These are phyloP conservation scores for Phytophthora sp. DNA, from an alignment of 352 stramenopile species.

Conservation along the genomic window DNA sequence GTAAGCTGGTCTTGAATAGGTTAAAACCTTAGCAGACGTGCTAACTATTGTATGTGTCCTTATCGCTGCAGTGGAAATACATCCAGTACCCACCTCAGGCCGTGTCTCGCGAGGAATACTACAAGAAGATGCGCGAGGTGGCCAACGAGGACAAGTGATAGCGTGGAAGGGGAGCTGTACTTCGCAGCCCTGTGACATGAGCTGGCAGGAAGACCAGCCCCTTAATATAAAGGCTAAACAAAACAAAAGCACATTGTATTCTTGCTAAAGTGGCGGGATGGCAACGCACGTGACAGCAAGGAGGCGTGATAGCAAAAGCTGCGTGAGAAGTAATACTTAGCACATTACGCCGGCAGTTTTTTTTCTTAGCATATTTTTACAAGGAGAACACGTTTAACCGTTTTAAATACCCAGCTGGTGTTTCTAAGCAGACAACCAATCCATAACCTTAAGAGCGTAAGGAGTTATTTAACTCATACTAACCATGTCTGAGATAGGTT, in stretches of 20 bases:
- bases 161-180: neutral
- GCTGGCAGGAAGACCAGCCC: neutral
- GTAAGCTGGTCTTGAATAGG: constrained; percentile 32
- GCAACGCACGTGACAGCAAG: neutral
- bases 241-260: constrained; percentile 29
- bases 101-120: constrained; percentile 77
- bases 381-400: no score
- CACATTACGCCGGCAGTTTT: no score
- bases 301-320: no score
- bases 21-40: neutral
- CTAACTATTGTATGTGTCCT: neutral
- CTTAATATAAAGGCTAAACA: constrained; percentile 31
- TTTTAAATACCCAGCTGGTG: no score
- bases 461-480: no score
- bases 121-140: constrained; percentile 78
- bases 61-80: constrained; percentile 86
- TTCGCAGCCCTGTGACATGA: neutral
- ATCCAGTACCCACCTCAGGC: constrained; percentile 84
- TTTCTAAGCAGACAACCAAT: no score
- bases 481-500: no score
- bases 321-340: no score
- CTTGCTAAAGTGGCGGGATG: constrained; percentile 14
- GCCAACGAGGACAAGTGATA: constrained; percentile 61
- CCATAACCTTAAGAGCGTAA: no score
- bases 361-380: no score